A percentile compares a stretch with the other conserved stretches of the same genome.
Evolutionary conservation across 805 yeast species (phyloP).

Genomic region (Candida easanensis): DNA sequence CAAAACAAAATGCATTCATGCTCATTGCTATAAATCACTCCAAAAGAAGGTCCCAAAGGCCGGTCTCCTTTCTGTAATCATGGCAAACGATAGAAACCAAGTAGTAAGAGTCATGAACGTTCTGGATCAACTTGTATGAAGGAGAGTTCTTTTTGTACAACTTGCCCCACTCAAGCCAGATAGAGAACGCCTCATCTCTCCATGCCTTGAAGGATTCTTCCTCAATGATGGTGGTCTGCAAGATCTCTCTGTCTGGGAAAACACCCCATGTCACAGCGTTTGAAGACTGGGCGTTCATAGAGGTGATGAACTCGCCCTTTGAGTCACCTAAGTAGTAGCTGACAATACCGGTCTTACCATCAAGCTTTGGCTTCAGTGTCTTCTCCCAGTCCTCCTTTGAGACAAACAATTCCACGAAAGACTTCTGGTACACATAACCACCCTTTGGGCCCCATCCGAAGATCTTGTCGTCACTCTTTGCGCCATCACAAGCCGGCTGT

Average conservation of each 20-base stretch:
- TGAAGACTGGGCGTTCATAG: conserved; percentile 51
- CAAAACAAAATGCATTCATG: no score
- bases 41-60: conserved; percentile 67
- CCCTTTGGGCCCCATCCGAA: conserved; percentile 95
- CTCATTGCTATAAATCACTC: no score
- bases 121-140: conserved; percentile 59
- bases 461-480: conserved; percentile 69
- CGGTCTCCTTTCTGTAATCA: conserved; percentile 69
- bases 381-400: conserved; percentile 66
- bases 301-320: conserved; percentile 56
- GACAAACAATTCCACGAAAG: conserved; percentile 89
- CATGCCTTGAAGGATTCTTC: conserved; percentile 92
- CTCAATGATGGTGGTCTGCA: conserved; percentile 90
- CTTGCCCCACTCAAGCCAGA: conserved; percentile 91
- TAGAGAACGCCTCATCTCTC: conserved; percentile 91
- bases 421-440: conserved; percentile 92
- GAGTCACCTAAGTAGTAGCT: conserved; percentile 77
- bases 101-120: conserved; percentile 59
- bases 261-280: conserved; percentile 98
- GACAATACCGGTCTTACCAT: conserved; percentile 39
- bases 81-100: conserved; percentile 88
- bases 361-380: conserved; percentile 50
- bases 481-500: conserved; percentile 89
- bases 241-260: conserved; percentile 84
- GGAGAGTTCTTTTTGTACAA: conserved; percentile 56